These are phyloP conservation scores for Plasmodium relictum DNA, from an alignment of 169 alveolate genomes.

Conservation along the genomic window DNA sequence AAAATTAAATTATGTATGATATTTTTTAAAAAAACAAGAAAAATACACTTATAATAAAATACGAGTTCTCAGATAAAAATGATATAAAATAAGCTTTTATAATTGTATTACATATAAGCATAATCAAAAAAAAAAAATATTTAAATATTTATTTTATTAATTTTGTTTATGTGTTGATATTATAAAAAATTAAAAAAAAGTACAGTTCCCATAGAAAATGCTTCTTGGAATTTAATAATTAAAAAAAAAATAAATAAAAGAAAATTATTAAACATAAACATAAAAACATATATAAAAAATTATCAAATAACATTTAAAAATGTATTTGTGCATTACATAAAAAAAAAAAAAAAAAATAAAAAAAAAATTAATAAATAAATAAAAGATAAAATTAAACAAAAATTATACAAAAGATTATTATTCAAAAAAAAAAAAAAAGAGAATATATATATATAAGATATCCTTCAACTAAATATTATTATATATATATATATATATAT, in stretches of 20 bases:
- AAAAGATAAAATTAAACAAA: neutral
- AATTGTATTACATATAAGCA: no score
- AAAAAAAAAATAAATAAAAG: neutral
- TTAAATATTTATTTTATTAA: no score
- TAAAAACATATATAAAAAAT: neutral
- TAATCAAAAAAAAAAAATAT: no score
- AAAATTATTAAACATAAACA: neutral
- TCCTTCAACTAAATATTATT: no score
- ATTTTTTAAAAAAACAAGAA: no score
- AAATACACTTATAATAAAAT: no score
- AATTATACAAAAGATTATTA: neutral
- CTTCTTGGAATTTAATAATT: neutral
- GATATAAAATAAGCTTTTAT: no score
- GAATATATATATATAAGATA: neutral
- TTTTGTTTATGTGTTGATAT: no score
- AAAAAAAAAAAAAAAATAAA: neutral
- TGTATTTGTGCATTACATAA: neutral
- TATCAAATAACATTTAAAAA: conserved; percentile 1
- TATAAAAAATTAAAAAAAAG: no score
- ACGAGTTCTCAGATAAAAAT: no score
- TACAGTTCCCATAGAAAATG: neutral
- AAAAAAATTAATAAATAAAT: neutral
- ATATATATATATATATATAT: no score
- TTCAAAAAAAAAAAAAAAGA: neutral
- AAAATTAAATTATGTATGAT: no score